Evolutionary conservation across 2,329 filamentous ascomycete species (phyloP).

Genomic region (Lomentospora prolificans): DNA sequence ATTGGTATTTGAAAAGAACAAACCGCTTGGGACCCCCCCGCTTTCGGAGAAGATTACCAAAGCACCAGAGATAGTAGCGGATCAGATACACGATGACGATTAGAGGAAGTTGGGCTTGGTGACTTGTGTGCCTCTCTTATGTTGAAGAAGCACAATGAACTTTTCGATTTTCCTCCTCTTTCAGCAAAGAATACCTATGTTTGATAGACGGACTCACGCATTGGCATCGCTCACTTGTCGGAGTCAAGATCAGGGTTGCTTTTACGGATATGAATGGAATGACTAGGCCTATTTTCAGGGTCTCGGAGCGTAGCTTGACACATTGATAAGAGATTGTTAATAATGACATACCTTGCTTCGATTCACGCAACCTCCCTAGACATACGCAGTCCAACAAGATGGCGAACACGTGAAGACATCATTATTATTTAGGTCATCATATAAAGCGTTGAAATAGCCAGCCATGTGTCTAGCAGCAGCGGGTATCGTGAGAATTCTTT

Average conservation of each 20-base stretch:
- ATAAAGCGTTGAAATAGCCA: neutral
- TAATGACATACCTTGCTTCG: neutral
- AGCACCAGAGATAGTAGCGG: neutral
- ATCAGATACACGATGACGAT: constrained; percentile 6
- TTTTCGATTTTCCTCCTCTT: neutral
- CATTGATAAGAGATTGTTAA: neutral
- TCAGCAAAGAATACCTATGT: neutral
- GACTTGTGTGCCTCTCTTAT: no score
- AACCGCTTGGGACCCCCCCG: neutral
- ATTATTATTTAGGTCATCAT: neutral
- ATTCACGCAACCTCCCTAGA: no score
- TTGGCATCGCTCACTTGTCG: neutral
- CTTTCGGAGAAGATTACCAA: neutral
- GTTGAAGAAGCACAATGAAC: no score
- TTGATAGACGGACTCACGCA: neutral
- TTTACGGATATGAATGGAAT: neutral
- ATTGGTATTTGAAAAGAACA: neutral
- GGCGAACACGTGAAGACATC: neutral
- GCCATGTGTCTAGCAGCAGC: neutral
- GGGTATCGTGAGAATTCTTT: constrained; percentile 1
- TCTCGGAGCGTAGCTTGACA: neutral
- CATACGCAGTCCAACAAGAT: no score
- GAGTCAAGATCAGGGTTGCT: neutral
- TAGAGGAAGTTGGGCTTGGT: neutral
- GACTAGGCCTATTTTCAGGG: neutral